Evolutionary conservation across 1,284 basidiomycete genomes (phyloP).

Genomic region (Fomitopsis palustris): DNA sequence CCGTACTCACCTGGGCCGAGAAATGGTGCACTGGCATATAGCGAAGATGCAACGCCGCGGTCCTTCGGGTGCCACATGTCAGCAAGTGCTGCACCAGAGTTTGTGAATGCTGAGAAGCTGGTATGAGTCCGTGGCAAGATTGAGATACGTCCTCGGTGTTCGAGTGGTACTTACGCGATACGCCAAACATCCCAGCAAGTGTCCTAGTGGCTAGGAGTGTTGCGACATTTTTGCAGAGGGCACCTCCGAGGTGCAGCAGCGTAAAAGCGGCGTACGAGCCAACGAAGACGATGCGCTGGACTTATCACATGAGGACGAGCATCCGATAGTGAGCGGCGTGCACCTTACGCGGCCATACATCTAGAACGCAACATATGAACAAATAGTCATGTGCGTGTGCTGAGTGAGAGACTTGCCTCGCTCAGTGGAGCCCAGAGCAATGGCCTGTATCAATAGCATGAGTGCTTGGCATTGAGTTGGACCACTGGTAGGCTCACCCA

Average conservation of each 20-base stretch:
- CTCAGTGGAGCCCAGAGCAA: constrained; percentile 62
- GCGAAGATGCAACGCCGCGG: constrained; percentile 53
- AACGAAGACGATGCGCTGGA: constrained; percentile 50
- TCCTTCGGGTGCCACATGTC: constrained; percentile 60
- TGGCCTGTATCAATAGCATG: constrained; percentile 32
- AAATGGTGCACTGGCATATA: constrained; percentile 69
- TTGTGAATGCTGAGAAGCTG: constrained; percentile 46
- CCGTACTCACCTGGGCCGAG: constrained; percentile 57
- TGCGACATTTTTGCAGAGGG: constrained; percentile 52
- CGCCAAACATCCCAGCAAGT: constrained; percentile 58
- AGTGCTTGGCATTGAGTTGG: not conserved
- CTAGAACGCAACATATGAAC: constrained; percentile 14
- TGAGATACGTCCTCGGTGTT: not conserved
- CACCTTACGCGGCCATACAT: constrained; percentile 48
- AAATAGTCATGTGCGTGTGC: not conserved
- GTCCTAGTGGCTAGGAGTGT: constrained; percentile 59
- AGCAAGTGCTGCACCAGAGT: constrained; percentile 56
- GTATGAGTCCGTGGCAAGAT: constrained; percentile 9
- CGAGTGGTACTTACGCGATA: constrained; percentile 39
- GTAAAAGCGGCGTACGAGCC: constrained; percentile 55
- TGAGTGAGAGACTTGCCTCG: constrained; percentile 38
- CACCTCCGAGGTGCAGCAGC: constrained; percentile 63
- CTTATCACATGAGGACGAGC: not conserved
- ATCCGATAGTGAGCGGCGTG: not conserved
- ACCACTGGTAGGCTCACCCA: constrained; percentile 23